Evolutionary conservation across 495 filamentous ascomycete species (phyloP), one percentile per base, ranked within the genome.

Genomic region (Penicillium tannophilum): DNA sequence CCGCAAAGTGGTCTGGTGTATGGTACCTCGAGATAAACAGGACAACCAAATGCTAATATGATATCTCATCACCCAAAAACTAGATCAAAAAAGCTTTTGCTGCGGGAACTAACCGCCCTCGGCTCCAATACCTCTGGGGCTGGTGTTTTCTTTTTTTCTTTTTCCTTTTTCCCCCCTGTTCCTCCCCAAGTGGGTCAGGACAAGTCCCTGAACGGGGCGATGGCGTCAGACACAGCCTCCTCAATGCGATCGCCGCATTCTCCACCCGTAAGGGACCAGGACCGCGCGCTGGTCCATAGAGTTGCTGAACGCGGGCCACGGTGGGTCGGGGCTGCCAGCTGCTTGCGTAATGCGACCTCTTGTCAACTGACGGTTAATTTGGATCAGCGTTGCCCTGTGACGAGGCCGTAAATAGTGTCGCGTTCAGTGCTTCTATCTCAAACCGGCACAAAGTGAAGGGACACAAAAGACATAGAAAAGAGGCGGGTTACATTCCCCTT

Each of bases 251-350:
- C 73, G 75, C 64, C 70, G 69, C 72, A 72, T 74, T 73, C 73
- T 65, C 73, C 75, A 78, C 75, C 67, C 49, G 68, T 69, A 74
- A 76, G 72, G 75, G 75, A 75, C 73, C 70, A 60, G 62, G 53
- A 62, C 63, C 54, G 64, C 51, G 52, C 65, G 64, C 67, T 72
- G 69, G 67, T 69, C 72, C 72, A 69, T 63, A 69, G 59, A 70
- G 67, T 63, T 60, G 63, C 69, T 67, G 72, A 71, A 66, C 65
- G 70, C 72, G 70, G 72, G 73, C 70, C 57, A 35, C 26, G 56
- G 62, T 69, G 61, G 72, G 72, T 63, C 74, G 62, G 64, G 62
- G 63, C 69, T 61, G 58, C 62, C 55, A 67, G 53, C 66, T 72
- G 75, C 75, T 77, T 77, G 75, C 75, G 75, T 77, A 77, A 77